Percentiles rank a stretch among this genome's conserved stretches.
phyloP scores from a whole-genome alignment of 192 early-diverging fungal genomes.

The Backusella westeae region DNA sequence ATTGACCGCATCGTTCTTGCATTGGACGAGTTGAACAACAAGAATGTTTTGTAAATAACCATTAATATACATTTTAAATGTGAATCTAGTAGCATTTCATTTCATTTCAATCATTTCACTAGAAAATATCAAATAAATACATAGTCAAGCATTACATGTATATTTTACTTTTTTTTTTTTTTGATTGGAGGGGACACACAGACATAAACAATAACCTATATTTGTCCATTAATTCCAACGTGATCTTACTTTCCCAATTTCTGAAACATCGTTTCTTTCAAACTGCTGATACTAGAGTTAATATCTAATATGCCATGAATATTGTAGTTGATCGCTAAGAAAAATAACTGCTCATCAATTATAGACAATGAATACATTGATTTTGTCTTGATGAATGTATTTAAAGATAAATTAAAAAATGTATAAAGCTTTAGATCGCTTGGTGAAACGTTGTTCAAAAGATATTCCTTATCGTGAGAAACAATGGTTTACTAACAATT shows the following conservation, averaged over 20 bases:
- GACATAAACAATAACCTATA: neutral
- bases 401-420: neutral
- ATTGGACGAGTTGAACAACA: conserved; percentile 72
- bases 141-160: neutral
- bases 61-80: neutral
- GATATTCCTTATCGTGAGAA: neutral
- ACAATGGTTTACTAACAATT: neutral
- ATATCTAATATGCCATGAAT: too few species aligned
- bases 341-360: neutral
- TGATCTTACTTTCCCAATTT: neutral
- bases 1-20: conserved; percentile 71
- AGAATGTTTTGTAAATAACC: conserved; percentile 56
- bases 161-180: neutral
- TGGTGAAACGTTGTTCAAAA: conserved; percentile 1
- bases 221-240: neutral
- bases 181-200: neutral
- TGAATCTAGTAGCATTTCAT: neutral
- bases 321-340: neutral
- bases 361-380: neutral
- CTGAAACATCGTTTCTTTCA: neutral
- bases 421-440: neutral
- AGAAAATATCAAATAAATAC: neutral
- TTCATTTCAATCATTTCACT: neutral
- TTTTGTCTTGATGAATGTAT: neutral
- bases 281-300: too few species aligned